These are phyloP conservation scores for Tylopilus plumbeoviolaceoides DNA, from an alignment of 768 basidiomycete genomes.

Conservation along the genomic window DNA sequence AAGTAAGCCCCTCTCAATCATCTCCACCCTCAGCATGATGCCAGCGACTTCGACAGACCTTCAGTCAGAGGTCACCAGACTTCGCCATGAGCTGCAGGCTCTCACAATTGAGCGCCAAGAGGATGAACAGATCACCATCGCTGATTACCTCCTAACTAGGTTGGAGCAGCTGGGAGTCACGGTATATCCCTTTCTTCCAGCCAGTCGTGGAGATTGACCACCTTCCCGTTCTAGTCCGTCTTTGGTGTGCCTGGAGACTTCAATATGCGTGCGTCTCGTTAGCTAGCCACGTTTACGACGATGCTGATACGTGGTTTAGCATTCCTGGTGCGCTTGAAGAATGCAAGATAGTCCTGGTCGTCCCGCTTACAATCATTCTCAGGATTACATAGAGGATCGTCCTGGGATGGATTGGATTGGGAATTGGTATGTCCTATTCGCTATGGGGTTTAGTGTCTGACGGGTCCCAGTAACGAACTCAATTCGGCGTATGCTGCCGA, in stretches of 20 bases:
- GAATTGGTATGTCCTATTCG: slow-evolving; percentile 50
- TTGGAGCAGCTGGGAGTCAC: slow-evolving; percentile 62
- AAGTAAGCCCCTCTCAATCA: background rate
- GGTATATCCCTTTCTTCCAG: slow-evolving; percentile 32
- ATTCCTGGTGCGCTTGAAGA: slow-evolving; percentile 23
- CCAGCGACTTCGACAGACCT: slow-evolving; percentile 20
- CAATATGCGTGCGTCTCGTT: slow-evolving; percentile 50
- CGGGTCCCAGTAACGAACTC: slow-evolving; percentile 61
- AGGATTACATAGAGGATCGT: slow-evolving; percentile 80
- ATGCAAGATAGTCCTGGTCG: background rate
- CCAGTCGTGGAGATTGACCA: background rate
- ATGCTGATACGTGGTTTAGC: slow-evolving; percentile 16
- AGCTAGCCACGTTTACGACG: background rate
- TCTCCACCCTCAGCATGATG: slow-evolving; percentile 11
- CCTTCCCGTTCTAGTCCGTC: slow-evolving; percentile 47
- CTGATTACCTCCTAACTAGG: slow-evolving; percentile 58
- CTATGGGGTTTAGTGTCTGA: background rate
- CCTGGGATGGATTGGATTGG: slow-evolving; percentile 81
- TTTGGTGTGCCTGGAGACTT: slow-evolving; percentile 90
- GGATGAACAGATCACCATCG: slow-evolving; percentile 46
- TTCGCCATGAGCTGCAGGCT: slow-evolving; percentile 43
- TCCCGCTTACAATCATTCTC: background rate
- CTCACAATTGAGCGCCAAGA: slow-evolving; percentile 31
- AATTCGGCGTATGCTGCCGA: slow-evolving; percentile 91
- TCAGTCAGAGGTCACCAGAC: slow-evolving; percentile 44